Conservation (phyloP, 192 early-diverging fungal genomes). For the Entomortierella beljakovae region DNA sequence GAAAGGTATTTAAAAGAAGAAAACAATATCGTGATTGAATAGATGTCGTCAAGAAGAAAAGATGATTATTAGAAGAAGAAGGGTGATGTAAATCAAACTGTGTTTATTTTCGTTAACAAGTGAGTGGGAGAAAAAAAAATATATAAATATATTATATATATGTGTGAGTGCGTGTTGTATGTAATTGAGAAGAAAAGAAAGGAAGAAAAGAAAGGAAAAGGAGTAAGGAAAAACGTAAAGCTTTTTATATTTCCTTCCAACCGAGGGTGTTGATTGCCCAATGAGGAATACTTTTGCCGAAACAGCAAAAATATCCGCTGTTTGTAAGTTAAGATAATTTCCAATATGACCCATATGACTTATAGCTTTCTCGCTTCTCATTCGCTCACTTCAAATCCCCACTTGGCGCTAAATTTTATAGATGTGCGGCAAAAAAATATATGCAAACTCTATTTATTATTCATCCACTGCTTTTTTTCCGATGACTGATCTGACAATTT, state of each 20-base stretch:
- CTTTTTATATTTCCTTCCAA: neutral
- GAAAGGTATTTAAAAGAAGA: neutral
- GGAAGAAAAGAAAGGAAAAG: neutral
- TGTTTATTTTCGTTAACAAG: neutral
- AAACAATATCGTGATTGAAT: neutral
- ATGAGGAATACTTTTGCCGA: conserved; percentile 19
- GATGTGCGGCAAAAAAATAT: neutral
- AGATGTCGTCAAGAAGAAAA: neutral
- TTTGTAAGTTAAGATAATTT: neutral
- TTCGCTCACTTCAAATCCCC: too few species aligned
- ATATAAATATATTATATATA: neutral
- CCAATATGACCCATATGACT: conserved; percentile 17
- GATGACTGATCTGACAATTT: neutral
- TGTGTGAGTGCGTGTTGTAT: too few species aligned
- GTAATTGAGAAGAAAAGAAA: neutral
- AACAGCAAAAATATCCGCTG: neutral
- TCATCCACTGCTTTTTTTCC: neutral
- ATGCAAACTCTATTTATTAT: neutral
- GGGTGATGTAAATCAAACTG: conserved; percentile 15
- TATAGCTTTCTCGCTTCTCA: too few species aligned
- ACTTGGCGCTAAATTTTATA: too few species aligned
- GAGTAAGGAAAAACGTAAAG: neutral
- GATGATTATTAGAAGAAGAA: too few species aligned
- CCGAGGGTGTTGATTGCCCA: neutral
- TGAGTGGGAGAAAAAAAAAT: neutral